Percentiles rank a stretch among this genome's conserved stretches.
Evolutionary conservation across 2,329 filamentous ascomycete genomes (phyloP).

Genomic region (Geosmithia putterillii): DNA sequence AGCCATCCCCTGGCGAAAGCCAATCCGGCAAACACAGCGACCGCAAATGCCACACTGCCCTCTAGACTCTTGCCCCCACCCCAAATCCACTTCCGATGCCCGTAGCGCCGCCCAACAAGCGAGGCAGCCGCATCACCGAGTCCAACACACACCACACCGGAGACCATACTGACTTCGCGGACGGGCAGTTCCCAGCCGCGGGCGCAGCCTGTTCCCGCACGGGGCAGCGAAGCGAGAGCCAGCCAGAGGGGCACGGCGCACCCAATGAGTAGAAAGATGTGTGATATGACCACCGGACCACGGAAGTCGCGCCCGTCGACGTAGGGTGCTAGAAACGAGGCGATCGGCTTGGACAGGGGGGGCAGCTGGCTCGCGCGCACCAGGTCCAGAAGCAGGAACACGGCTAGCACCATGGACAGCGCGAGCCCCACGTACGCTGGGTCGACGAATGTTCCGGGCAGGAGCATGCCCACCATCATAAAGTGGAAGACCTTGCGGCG

Average conservation of each 20-base stretch:
- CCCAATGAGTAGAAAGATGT: constrained; percentile 90
- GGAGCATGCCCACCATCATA: constrained; percentile 93
- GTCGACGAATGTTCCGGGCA: constrained; percentile 78
- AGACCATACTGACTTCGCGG: constrained; percentile 78
- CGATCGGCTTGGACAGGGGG: constrained; percentile 75
- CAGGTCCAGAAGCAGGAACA: constrained; percentile 82
- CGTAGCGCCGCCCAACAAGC: constrained; percentile 76
- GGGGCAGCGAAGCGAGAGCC: constrained; percentile 57
- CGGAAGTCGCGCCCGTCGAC: constrained; percentile 88
- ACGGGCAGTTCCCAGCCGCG: constrained; percentile 62
- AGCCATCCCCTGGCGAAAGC: constrained; percentile 63
- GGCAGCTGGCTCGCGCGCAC: constrained; percentile 85
- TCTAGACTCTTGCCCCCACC: constrained; percentile 92
- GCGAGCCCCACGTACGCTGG: constrained; percentile 73
- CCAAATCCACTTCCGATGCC: constrained; percentile 89
- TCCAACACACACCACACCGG: constrained; percentile 87
- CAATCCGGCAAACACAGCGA: constrained; percentile 67
- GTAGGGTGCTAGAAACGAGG: constrained; percentile 80
- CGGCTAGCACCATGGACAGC: constrained; percentile 63
- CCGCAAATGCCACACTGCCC: constrained; percentile 69
- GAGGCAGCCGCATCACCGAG: constrained; percentile 91
- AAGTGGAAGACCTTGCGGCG: constrained; percentile 95
- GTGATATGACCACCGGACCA: constrained; percentile 87
- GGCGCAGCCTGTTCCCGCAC: constrained; percentile 42
- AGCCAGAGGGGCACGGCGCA: constrained; percentile 94